These are phyloP conservation scores for Chenopodium berlandieri DNA, from an alignment of 148 eudicot species.

Conservation along the genomic window DNA sequence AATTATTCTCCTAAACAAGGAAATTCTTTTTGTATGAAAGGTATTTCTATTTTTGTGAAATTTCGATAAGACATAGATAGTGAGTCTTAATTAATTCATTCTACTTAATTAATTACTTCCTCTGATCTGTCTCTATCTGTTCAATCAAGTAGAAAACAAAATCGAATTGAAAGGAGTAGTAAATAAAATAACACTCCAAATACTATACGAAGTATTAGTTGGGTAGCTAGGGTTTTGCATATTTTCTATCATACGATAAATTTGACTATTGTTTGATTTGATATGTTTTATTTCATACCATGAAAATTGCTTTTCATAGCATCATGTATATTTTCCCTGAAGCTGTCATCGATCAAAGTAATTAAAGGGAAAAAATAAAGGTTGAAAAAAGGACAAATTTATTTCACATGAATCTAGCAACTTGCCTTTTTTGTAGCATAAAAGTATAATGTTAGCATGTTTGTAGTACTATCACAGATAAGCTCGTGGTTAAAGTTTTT, in stretches of 20 bases:
- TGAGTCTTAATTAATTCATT: too few species aligned
- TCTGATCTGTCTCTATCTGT: too few species aligned
- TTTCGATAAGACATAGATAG: background rate
- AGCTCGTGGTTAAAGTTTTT: slow-evolving; percentile 13
- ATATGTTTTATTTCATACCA: background rate
- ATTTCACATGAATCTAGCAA: slow-evolving; percentile 5
- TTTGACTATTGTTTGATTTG: slow-evolving; percentile 2
- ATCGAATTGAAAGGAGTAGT: too few species aligned
- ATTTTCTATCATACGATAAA: background rate
- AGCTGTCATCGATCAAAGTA: background rate
- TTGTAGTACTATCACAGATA: background rate
- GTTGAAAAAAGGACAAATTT: slow-evolving; percentile 1
- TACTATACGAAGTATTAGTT: background rate
- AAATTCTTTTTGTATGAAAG: slow-evolving; percentile 7
- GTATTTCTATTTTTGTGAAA: slow-evolving; percentile 20
- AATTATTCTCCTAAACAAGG: slow-evolving; percentile 13
- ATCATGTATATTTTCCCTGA: background rate
- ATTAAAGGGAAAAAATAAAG: background rate
- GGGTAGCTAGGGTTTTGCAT: slow-evolving; percentile 6
- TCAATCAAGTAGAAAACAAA: too few species aligned
- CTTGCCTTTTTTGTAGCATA: background rate
- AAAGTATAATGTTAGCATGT: slow-evolving; percentile 8
- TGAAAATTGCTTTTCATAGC: background rate
- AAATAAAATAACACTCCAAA: too few species aligned
- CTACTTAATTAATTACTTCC: too few species aligned